Conservation (phyloP, 495 filamentous ascomycete genomes). For the Penicillium longicatenatum region DNA sequence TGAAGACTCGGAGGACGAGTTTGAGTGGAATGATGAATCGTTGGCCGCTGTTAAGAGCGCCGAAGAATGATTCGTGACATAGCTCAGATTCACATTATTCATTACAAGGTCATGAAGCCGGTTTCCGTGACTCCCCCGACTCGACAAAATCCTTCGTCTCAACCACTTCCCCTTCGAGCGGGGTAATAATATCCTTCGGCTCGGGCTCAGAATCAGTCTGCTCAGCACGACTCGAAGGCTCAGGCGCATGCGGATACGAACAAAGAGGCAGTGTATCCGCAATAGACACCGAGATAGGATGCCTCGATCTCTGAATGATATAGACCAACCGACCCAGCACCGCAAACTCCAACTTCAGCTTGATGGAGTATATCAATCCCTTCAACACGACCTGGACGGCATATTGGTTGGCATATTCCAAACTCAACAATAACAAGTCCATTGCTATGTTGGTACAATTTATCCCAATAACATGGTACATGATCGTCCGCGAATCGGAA, state of each 20-base stretch:
- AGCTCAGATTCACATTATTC: neutral
- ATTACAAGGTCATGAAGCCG: constrained; percentile 5
- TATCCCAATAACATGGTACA: constrained; percentile 57
- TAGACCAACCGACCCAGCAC: constrained; percentile 57
- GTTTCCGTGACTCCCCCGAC: constrained; percentile 5
- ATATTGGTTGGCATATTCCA: constrained; percentile 56
- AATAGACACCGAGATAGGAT: constrained; percentile 29
- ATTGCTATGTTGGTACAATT: constrained; percentile 55
- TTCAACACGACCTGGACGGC: constrained; percentile 59
- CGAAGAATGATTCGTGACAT: neutral
- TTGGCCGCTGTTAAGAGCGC: neutral
- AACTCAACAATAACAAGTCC: constrained; percentile 48
- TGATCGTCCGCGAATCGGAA: constrained; percentile 45
- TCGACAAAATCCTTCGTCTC: constrained; percentile 22
- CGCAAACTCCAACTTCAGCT: constrained; percentile 64
- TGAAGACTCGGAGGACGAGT: constrained; percentile 48
- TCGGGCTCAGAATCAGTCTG: constrained; percentile 1
- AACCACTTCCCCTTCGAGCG: constrained; percentile 10
- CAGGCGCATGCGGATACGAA: constrained; percentile 19
- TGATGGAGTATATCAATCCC: constrained; percentile 62
- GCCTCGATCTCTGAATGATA: constrained; percentile 38
- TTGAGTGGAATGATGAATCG: constrained; percentile 26
- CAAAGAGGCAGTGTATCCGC: constrained; percentile 32
- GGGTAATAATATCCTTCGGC: constrained; percentile 17
- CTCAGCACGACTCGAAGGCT: constrained; percentile 11